Percentiles rank a stretch among this genome's conserved stretches.
phyloP scores from a whole-genome alignment of 2,329 filamentous ascomycete genomes.

The Diaporthe citrichinensis region DNA sequence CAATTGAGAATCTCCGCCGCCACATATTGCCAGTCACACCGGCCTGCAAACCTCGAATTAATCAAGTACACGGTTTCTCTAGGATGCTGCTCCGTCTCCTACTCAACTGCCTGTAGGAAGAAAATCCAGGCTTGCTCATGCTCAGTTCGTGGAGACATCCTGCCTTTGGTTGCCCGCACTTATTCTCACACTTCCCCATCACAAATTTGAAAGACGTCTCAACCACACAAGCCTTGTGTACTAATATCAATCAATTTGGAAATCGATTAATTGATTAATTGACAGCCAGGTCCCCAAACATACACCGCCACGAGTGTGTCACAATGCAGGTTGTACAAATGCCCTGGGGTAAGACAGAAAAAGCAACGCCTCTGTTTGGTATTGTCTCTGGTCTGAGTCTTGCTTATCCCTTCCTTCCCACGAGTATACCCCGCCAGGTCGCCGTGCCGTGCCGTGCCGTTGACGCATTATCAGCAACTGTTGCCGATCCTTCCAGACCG shows the following conservation, averaged over 20 bases:
- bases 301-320: background rate
- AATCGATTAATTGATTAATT: background rate
- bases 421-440: slow-evolving; percentile 7
- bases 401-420: background rate
- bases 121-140: too few species aligned
- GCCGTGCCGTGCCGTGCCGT: slow-evolving; percentile 8
- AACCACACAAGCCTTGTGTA: background rate
- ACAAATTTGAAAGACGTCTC: background rate
- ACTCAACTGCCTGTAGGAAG: too few species aligned
- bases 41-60: too few species aligned
- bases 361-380: background rate
- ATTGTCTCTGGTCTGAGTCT: background rate
- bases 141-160: background rate
- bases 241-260: background rate
- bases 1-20: background rate
- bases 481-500: background rate
- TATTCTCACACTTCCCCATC: background rate
- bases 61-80: too few species aligned
- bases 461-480: background rate
- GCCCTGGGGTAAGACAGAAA: background rate
- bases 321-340: background rate
- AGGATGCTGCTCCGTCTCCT: too few species aligned
- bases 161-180: background rate
- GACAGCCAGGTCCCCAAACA: background rate
- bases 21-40: too few species aligned